Percentiles rank a stretch among this genome's conserved stretches.
Evolutionary conservation across 257 asterid species (phyloP).

Genomic region (Leonotis leonurus): DNA sequence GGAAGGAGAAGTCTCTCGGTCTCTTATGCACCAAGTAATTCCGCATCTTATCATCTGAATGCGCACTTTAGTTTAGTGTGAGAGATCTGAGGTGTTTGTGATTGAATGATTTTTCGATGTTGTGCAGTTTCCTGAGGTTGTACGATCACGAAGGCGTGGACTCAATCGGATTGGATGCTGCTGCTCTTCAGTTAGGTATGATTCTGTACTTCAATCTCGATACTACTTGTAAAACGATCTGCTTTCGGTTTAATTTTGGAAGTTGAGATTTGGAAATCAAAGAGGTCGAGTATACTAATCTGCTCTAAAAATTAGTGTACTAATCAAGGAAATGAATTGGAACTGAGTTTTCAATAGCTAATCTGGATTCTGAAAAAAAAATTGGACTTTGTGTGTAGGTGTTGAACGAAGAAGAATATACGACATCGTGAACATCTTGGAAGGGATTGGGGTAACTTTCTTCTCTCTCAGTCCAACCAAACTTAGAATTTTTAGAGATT

Average conservation of each 20-base stretch:
- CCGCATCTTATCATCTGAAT: background rate
- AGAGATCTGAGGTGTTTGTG: background rate
- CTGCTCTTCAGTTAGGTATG: constrained; percentile 53
- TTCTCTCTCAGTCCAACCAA: background rate
- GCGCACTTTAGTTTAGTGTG: background rate
- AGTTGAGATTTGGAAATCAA: background rate
- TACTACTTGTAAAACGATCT: background rate
- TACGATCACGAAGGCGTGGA: constrained; percentile 50
- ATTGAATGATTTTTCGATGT: background rate
- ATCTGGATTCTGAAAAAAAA: background rate
- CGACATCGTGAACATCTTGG: constrained; percentile 57
- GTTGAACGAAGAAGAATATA: constrained; percentile 61
- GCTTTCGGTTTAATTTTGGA: background rate
- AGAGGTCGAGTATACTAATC: background rate
- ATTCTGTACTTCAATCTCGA: background rate
- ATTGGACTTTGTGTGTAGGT: constrained; percentile 30
- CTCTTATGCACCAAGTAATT: constrained; percentile 51
- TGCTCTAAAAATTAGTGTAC: background rate
- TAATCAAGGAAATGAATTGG: background rate
- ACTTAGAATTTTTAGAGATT: background rate
- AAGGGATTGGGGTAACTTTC: constrained; percentile 50
- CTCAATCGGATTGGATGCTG: constrained; percentile 48
- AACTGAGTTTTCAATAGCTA: background rate
- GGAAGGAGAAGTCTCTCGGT: constrained; percentile 58
- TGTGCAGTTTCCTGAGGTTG: constrained; percentile 50